Conservation (phyloP, 306 rosid genomes). For the Cucurbita pepo region DNA sequence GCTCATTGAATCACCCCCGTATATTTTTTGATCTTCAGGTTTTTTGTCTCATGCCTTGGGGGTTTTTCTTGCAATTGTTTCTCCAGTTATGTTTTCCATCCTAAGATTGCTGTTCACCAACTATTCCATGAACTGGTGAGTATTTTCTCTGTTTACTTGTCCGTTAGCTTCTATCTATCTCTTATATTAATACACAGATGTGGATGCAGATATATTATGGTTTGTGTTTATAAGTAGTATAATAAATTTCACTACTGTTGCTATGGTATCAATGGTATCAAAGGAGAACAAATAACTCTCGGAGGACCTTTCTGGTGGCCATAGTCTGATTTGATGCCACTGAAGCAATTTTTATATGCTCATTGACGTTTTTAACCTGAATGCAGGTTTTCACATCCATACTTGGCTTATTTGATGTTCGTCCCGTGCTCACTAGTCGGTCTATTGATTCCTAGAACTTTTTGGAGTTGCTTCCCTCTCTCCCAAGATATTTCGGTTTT, state of each 20-base stretch:
- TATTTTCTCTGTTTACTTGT: conserved; percentile 3
- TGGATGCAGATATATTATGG: neutral
- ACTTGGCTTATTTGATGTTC: conserved; percentile 87
- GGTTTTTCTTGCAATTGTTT: conserved; percentile 44
- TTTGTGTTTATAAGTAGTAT: neutral
- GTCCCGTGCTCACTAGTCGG: conserved; percentile 71
- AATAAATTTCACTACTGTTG: neutral
- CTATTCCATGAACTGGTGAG: conserved; percentile 82
- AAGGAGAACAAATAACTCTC: neutral
- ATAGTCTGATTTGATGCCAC: neutral
- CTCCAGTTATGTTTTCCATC: conserved; percentile 55
- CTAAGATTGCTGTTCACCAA: conserved; percentile 47
- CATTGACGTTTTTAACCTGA: conserved; percentile 16
- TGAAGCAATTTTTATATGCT: conserved; percentile 4
- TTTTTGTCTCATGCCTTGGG: conserved; percentile 45
- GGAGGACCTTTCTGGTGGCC: neutral
- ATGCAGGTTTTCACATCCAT: conserved; percentile 85
- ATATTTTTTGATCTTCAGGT: conserved; percentile 32
- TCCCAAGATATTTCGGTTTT: conserved; percentile 42
- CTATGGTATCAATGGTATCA: neutral
- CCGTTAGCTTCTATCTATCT: neutral
- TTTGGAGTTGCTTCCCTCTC: conserved; percentile 52
- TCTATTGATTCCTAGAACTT: conserved; percentile 56
- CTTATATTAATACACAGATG: neutral
- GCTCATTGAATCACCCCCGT: conserved; percentile 6